Conservation (phyloP, 2,329 filamentous ascomycete species). For the Albifimbria verrucaria region DNA sequence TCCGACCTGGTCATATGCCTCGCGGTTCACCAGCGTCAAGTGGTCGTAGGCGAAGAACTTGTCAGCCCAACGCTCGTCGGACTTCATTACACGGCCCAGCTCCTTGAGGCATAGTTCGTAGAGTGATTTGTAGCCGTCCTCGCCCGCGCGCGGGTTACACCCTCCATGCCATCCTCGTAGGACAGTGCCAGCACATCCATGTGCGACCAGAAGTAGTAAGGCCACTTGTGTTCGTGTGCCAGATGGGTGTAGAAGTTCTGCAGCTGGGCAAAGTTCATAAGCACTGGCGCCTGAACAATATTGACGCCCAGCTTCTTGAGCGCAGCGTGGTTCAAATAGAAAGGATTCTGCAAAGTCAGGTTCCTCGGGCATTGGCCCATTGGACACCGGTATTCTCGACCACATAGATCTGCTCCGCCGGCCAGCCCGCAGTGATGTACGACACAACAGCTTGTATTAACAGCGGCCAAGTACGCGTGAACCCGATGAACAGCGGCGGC, state of each 20-base stretch:
- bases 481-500: constrained; percentile 57
- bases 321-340: constrained; percentile 50
- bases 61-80: constrained; percentile 42
- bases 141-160: constrained; percentile 27
- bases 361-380: constrained; percentile 46
- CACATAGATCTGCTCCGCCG: constrained; percentile 52
- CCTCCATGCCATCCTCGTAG: constrained; percentile 35
- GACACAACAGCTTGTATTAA: constrained; percentile 53
- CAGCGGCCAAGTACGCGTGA: constrained; percentile 53
- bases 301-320: constrained; percentile 50
- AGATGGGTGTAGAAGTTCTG: constrained; percentile 51
- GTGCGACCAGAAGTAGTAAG: constrained; percentile 55
- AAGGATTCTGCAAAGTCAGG: constrained; percentile 52
- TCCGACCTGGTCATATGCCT: constrained; percentile 46
- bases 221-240: constrained; percentile 40
- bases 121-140: constrained; percentile 36
- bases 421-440: constrained; percentile 59
- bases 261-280: constrained; percentile 52
- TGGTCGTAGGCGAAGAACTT: constrained; percentile 59
- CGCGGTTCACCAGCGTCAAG: constrained; percentile 53
- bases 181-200: constrained; percentile 48
- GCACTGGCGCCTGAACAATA: constrained; percentile 46
- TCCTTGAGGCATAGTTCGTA: constrained; percentile 37
- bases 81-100: constrained; percentile 25
- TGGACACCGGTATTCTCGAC: constrained; percentile 58